Evolutionary conservation across 352 stramenopile genomes (phyloP), one percentile per base, ranked within the genome.

Genomic region (Globisporangium carolinianum): DNA sequence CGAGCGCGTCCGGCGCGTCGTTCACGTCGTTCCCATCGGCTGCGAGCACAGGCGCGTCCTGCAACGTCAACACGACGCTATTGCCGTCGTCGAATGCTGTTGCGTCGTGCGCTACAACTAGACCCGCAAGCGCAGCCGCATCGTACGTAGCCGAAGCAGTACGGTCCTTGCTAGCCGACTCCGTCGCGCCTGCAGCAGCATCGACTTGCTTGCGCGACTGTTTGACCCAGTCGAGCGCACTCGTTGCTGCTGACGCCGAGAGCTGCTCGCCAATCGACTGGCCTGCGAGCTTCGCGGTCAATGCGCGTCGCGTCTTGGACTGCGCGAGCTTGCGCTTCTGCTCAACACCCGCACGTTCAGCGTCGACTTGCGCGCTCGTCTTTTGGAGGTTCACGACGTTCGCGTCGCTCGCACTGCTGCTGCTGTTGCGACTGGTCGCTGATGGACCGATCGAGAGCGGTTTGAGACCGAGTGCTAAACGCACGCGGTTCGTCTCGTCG

Each of bases 11-110:
- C 2, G 84, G 73, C 45, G 74, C 69, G 17, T 94, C 57, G 84
- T 87, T 91, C 17, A 97, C 64, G 14, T 85, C 84, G 37, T 96
- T 79, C 1, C 88, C 74, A 61, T 97, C 85, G 10, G 75, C 69
- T 9, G 79, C 70, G 5, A 98, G 63, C 4, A 99, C 79, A 12
- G 67, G 67, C 18, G 81, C 66, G 79, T 99, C 96, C 38, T 94
- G 92, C 1, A 99, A 72, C 36, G 96, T 99, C 37, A 99, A 66
- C 41, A 98, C 85, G 5, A 98, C 90, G 10, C 96, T 94, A 11
- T 89, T 71, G 47, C 95, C 95, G 38, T 90, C 79, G 47, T 96
- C 78, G 57, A 98, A 97, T 24, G 87, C 76, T 5, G 83, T 75
- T 10, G 86, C 59, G 9, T 86, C 79, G 72, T 99, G 95, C 0